Percentiles rank a stretch among this genome's conserved stretches.
phyloP scores from a whole-genome alignment of 2,329 filamentous ascomycete species.

The Cordyceps militaris region DNA sequence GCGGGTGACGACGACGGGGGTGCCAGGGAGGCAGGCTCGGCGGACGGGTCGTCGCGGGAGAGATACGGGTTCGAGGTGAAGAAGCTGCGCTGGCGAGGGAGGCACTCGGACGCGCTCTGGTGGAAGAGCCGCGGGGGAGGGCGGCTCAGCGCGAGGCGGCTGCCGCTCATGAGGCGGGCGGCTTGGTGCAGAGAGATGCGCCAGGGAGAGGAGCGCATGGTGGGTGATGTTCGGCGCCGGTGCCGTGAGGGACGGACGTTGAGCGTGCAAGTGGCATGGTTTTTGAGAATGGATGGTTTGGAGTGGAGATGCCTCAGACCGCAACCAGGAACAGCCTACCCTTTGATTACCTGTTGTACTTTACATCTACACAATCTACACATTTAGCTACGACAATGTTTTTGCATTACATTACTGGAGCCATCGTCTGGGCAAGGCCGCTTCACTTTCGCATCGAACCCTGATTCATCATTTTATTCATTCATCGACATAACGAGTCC shows the following conservation, averaged over 20 bases:
- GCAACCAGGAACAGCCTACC: no score
- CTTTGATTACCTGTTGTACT: no score
- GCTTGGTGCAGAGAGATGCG: conserved; percentile 27
- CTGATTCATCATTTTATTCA: no score
- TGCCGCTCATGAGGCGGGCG: conserved; percentile 25
- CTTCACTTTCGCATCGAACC: no score
- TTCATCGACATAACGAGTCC: no score
- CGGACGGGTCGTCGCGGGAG: conserved; percentile 30
- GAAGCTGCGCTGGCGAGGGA: conserved; percentile 54
- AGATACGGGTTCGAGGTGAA: conserved; percentile 59
- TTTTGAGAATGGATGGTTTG: no score
- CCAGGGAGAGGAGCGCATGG: conserved; percentile 28
- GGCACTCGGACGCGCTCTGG: conserved; percentile 33
- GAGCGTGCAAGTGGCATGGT: neutral
- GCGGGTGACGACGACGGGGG: conserved; percentile 14
- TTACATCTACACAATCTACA: no score
- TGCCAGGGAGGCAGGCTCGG: conserved; percentile 1
- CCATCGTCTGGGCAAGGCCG: no score
- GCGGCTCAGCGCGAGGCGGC: conserved; percentile 7
- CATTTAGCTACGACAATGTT: no score
- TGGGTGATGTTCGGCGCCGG: conserved; percentile 14
- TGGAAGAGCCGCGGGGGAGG: conserved; percentile 35
- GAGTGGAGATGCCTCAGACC: no score
- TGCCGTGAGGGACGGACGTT: no score
- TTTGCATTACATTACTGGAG: no score